A percentile compares a stretch with the other conserved stretches of the same genome.
Evolutionary conservation across 2,329 filamentous ascomycete genomes (phyloP).

Genomic region (Cytospora paraplurivora): DNA sequence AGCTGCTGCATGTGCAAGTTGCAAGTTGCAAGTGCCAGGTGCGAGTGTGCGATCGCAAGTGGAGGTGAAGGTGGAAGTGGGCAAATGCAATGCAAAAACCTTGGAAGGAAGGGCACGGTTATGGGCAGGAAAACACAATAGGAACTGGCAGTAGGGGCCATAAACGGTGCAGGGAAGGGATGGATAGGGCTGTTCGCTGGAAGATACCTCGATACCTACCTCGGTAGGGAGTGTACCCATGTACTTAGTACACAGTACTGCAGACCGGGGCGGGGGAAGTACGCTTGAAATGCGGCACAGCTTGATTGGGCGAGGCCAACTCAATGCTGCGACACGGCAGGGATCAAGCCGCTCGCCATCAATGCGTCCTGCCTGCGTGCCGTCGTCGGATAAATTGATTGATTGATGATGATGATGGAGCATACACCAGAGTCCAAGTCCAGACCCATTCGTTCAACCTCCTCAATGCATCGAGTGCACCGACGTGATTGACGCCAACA

Average conservation of each 20-base stretch:
- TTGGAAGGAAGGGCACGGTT: too few species aligned
- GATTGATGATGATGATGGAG: neutral
- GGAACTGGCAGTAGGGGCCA: neutral
- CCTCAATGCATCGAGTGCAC: too few species aligned
- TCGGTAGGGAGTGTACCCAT: too few species aligned
- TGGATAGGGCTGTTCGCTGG: neutral
- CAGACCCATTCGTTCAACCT: too few species aligned
- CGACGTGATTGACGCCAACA: too few species aligned
- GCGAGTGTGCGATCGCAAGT: too few species aligned
- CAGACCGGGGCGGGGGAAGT: neutral
- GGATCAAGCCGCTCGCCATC: neutral
- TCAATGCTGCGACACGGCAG: neutral
- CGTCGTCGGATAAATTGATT: too few species aligned
- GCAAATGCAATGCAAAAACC: too few species aligned
- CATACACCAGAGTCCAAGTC: neutral
- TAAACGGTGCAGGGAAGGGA: neutral
- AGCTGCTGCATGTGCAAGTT: neutral
- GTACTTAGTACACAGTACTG: too few species aligned
- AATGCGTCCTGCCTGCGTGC: neutral
- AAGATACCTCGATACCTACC: too few species aligned
- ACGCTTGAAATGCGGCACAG: neutral
- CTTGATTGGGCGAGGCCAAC: neutral
- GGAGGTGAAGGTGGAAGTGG: neutral
- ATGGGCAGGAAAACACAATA: neutral
- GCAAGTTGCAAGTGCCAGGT: too few species aligned